phyloP scores from a whole-genome alignment of 768 basidiomycete genomes.

The Suillus subluteus region DNA sequence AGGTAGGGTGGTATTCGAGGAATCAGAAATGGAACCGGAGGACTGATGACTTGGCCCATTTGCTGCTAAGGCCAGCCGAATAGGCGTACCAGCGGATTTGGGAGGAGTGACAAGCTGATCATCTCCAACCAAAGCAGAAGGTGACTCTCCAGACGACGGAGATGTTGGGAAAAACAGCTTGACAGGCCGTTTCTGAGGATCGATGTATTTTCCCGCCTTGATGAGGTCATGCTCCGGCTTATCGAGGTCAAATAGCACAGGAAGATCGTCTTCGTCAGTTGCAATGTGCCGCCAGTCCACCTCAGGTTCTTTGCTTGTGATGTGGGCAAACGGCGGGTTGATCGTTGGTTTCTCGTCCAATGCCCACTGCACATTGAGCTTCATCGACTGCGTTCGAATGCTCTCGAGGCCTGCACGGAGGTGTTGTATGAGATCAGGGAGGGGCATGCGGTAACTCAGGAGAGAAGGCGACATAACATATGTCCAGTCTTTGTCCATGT shows the following conservation, averaged over 20 bases:
- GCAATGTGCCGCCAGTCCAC: background rate
- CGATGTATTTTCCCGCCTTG: background rate
- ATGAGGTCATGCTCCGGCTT: background rate
- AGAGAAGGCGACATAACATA: constrained; percentile 30
- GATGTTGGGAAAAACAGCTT: constrained; percentile 3
- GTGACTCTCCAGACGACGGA: background rate
- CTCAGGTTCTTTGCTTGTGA: background rate
- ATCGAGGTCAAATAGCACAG: background rate
- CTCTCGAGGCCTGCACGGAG: constrained; percentile 26
- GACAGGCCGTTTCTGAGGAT: background rate
- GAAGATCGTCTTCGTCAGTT: background rate
- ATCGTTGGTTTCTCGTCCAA: background rate
- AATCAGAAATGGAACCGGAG: background rate
- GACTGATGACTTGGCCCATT: background rate
- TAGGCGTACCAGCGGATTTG: too few relatives aligned
- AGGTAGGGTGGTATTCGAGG: background rate
- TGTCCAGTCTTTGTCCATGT: constrained; percentile 27
- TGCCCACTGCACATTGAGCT: constrained; percentile 2
- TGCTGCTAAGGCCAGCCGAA: too few relatives aligned
- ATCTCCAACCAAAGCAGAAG: background rate
- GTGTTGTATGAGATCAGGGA: constrained; percentile 25
- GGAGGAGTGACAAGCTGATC: background rate
- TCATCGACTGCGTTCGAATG: constrained; percentile 14
- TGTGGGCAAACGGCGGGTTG: background rate
- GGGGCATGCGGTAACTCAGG: constrained; percentile 27